Evolutionary conservation across 2,329 filamentous ascomycete genomes (phyloP).

Genomic region (Elsinoe necatrix): DNA sequence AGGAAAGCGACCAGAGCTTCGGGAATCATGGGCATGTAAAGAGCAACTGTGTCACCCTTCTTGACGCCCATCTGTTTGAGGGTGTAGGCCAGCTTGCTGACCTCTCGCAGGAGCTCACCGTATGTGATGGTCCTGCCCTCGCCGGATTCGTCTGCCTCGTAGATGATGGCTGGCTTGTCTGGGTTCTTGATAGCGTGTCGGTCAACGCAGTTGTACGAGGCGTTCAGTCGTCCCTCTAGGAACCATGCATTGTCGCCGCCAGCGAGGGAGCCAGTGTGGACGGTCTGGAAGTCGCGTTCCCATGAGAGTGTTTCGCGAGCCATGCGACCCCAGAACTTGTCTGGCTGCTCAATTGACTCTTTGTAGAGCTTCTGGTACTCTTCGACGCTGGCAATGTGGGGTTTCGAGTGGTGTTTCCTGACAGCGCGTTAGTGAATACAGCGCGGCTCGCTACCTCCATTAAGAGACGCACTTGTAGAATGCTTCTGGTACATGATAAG

Average conservation of each 20-base stretch:
- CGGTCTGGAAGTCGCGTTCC: slow-evolving; percentile 86
- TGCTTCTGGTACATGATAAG: slow-evolving; percentile 54
- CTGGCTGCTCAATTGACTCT: slow-evolving; percentile 81
- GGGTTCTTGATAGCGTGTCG: slow-evolving; percentile 94
- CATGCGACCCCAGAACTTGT: slow-evolving; percentile 80
- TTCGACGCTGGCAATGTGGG: slow-evolving; percentile 51
- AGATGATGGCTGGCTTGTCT: slow-evolving; percentile 91
- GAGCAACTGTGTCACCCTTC: slow-evolving; percentile 94
- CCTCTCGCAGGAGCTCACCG: slow-evolving; percentile 82
- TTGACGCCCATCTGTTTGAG: slow-evolving; percentile 92
- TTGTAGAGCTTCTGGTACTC: slow-evolving; percentile 59
- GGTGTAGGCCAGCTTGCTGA: slow-evolving; percentile 77
- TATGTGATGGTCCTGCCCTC: slow-evolving; percentile 90
- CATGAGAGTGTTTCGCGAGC: slow-evolving; percentile 86
- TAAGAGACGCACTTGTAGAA: slow-evolving; percentile 37
- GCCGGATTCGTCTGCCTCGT: slow-evolving; percentile 85
- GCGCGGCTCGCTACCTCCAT: slow-evolving; percentile 17
- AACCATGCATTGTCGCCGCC: slow-evolving; percentile 92
- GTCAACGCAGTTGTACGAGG: slow-evolving; percentile 95
- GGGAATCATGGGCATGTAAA: slow-evolving; percentile 98
- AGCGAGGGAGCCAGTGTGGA: slow-evolving; percentile 64
- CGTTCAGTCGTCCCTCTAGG: slow-evolving; percentile 84
- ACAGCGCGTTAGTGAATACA: slow-evolving; percentile 16
- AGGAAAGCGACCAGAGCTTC: slow-evolving; percentile 88
- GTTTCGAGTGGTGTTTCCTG: slow-evolving; percentile 51